phyloP scores from a whole-genome alignment of 2,329 filamentous ascomycete genomes.

The Penicillium janthinellum region DNA sequence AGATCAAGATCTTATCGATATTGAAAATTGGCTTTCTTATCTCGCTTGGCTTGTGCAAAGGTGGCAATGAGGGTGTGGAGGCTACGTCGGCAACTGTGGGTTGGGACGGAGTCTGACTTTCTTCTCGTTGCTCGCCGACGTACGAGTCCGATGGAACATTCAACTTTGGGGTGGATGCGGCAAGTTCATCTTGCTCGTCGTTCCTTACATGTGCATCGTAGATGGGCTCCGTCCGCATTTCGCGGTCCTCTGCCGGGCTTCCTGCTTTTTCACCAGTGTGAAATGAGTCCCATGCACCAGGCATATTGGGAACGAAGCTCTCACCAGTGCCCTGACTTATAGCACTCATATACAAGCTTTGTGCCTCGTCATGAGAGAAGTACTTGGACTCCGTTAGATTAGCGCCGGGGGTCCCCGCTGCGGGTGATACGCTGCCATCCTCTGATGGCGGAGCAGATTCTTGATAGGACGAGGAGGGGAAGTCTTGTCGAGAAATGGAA shows the following conservation, averaged over 20 bases:
- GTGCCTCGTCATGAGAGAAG: slow-evolving; percentile 53
- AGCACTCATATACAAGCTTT: slow-evolving; percentile 59
- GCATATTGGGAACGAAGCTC: slow-evolving; percentile 40
- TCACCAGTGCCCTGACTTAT: slow-evolving; percentile 48
- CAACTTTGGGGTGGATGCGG: slow-evolving; percentile 35
- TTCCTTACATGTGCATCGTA: slow-evolving; percentile 1
- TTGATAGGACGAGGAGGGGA: slow-evolving; percentile 10
- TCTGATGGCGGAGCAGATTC: slow-evolving; percentile 25
- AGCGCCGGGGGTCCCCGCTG: slow-evolving; percentile 29
- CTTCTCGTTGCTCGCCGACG: slow-evolving; percentile 14
- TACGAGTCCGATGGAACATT: slow-evolving; percentile 22
- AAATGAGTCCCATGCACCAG: slow-evolving; percentile 46
- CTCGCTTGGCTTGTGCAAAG: slow-evolving; percentile 28
- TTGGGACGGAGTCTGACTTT: slow-evolving; percentile 10
- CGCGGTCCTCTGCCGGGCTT: not conserved
- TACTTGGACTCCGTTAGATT: slow-evolving; percentile 50
- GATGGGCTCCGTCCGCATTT: slow-evolving; percentile 3
- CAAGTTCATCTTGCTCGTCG: slow-evolving; percentile 20
- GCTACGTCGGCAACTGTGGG: slow-evolving; percentile 18
- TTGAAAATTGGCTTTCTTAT: slow-evolving; percentile 39
- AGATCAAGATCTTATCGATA: slow-evolving; percentile 39
- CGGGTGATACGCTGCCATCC: slow-evolving; percentile 27
- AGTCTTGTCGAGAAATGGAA: slow-evolving; percentile 7
- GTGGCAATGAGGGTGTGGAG: slow-evolving; percentile 18
- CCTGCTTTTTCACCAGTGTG: slow-evolving; percentile 16